Base-by-base conservation (phyloP, 2,329 filamentous ascomycete genomes). In the Fusarium sambucinum region DNA sequence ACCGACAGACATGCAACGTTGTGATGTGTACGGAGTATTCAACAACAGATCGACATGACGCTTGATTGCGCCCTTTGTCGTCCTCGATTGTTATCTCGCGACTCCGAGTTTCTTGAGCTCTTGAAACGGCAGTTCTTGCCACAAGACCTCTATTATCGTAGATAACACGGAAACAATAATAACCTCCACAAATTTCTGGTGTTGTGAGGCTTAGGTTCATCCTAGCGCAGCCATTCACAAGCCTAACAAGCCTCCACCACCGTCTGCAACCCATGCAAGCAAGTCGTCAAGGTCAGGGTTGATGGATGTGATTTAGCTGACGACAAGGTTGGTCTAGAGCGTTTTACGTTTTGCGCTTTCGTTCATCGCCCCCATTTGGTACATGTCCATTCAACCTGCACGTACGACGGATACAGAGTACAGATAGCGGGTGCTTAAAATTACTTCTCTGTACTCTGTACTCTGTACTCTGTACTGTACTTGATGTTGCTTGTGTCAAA, bases 151-250 rank as follows among this genome's bases (percentile, higher is more conserved):
- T 13, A 27, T 14, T 19, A 8, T 38, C 71, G 71, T 56, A 69
- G 44, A 73, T 73, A 71, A 69, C 42, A 72, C 64, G 71, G 71
- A 58, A 73, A 73, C 54, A 72, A 57, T 32, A 27, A 2, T 3
- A 21, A 30, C 47, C 47, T 47, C 71, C 66, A 68, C 55, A 68
- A 45, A 14, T 42, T 33, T 32, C 29, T 44, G 48, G 37, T 45
- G 32, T 23, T 66, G 54, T 66, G 54, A 46, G 55, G 55, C 55
- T 61, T 53, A 64, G 63, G 48, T 61, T 52, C 54, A 25, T 21
- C 19, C 57, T 63, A 55, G 53, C 30, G 42, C 33, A 61, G 65
- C 59, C 65, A 66, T 54, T 53, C 44, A 66, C 41, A 56, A 53
- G 59, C 41, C 53, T 52, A 55, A 53, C 30, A 25, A 33, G 29